These are phyloP conservation scores for Pelargonium cotyledonis DNA, from an alignment of 441 rosid genomes.

Conservation along the genomic window DNA sequence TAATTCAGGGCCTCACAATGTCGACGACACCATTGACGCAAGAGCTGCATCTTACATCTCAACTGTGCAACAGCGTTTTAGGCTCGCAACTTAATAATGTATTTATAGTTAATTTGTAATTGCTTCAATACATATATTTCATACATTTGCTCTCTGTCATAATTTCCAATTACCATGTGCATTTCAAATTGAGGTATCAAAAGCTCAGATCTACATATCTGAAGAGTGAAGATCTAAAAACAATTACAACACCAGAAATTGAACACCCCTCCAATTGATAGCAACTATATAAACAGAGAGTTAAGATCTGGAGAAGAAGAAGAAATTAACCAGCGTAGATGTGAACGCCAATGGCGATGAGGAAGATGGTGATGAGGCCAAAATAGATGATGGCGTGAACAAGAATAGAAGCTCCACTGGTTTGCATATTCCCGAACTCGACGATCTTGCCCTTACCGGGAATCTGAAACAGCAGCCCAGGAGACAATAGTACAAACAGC, in stretches of 20 bases:
- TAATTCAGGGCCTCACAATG: too few species aligned
- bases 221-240: too few species aligned
- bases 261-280: too few species aligned
- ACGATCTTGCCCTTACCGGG: constrained; percentile 2
- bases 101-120: too few species aligned
- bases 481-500: constrained; percentile 11
- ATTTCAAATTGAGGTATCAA: too few species aligned
- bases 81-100: not conserved
- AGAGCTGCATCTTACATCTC: not conserved
- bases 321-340: not conserved
- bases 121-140: too few species aligned
- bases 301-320: not conserved
- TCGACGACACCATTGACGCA: not conserved
- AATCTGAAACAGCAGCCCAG: constrained; percentile 14
- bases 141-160: too few species aligned
- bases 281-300: not conserved
- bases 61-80: not conserved
- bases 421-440: constrained; percentile 12
- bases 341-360: constrained; percentile 8
- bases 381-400: constrained; percentile 11
- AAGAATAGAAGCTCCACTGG: constrained; percentile 12
- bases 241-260: too few species aligned
- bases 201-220: too few species aligned
- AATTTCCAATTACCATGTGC: too few species aligned
- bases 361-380: constrained; percentile 9